Evolutionary conservation across 225 moss, liverwort and hornwort genomes (phyloP), one percentile per base, ranked within the genome.

Genomic region (Rhytidiadelphus loreus): DNA sequence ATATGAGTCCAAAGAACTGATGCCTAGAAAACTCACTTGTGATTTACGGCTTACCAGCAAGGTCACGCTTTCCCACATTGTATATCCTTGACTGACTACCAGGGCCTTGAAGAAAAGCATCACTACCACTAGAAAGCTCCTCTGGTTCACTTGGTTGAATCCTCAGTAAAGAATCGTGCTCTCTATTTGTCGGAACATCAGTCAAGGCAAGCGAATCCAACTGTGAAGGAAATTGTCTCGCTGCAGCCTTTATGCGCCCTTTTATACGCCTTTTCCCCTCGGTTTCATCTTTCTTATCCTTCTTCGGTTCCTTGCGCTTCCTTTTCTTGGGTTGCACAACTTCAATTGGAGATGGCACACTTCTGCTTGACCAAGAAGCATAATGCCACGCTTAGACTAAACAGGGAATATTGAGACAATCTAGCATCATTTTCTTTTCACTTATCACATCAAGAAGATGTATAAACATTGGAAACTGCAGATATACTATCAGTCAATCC

Each of bases 241-340:
- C 97, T 63, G 96, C 99, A 90, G 94, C 96, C 84, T 97, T 99
- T 85, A 99, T 86, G 62, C 99, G 91, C 88, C 97, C 91, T 89
- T 96, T 97, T 8, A 97, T 88, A 77, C 96, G 95, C 79, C 93
- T 99, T 94, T 96, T 97, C 17, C 93, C 96, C 70, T 92, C 94
- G 32, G 86, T 82, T 87, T 97, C 97, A 86, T 92, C 93, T 81
- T 89, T 91, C 82, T 92, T 93, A 81, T 97, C 99, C 76, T 91
- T 95, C 83, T 94, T 94, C 30, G 91, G 84, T 82, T 99, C 96
- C 78, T 89, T 93, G 21, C 97, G 94, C 90, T 95, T 97, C 85
- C 98, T 85, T 92, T 95, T 99, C 90, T 92, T 96, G 52, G 97
- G 95, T 88, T 94, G 94, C 80, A 91, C 93, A 57, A 93, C 90